Base-by-base conservation (phyloP, 371 early-diverging fungal species). In the Circinella minor region DNA sequence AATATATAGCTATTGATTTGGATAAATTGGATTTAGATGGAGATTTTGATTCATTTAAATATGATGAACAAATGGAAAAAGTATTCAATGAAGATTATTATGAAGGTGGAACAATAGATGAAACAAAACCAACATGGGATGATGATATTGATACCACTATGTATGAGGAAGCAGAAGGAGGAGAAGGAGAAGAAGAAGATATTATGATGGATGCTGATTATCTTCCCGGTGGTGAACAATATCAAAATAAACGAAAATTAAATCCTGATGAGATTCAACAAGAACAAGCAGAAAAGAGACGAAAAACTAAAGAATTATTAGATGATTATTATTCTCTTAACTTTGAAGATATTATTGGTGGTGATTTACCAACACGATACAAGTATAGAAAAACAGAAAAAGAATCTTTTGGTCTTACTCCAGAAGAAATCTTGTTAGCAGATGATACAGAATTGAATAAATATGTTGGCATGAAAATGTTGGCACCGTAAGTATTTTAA, bases 261-360 rank as follows among this genome's bases (percentile, higher is more conserved):
- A 13, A 27, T 36, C 4, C 67, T 10, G 49, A 63, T 13, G 60
- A 43, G 11, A 43, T 38, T 10, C 4, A 36, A 46, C 20, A 51
- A 20, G 34, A 54, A 34, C 65, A 51, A 15, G 38, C 54, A 17
- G 37, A 46, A 62, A 57, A 68, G 36, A 72, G 70, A 37, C 74
- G 75, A 67, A 73, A 79, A 37, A 55, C 76, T 63, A 68, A 89
- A 74, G 77, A 91, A 46, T 88, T 93, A 62, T 73, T 96, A 84
- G 96, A 96, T 51, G 95, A 98, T 66, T 92, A 92, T 77, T 94
- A 96, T 77, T 88, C 93, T 54, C 85, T 98, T n/a, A 93, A 95
- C 77, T 95, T 94, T 75, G 97, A 98, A 78, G 98, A 97, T 76
- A 90, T 96, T 72, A 88, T 96, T 76, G 96, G 93, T 43, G 96